Evolutionary conservation across 805 yeast species (phyloP), one percentile per base, ranked within the genome.

Genomic region (Metschnikowia matae): DNA sequence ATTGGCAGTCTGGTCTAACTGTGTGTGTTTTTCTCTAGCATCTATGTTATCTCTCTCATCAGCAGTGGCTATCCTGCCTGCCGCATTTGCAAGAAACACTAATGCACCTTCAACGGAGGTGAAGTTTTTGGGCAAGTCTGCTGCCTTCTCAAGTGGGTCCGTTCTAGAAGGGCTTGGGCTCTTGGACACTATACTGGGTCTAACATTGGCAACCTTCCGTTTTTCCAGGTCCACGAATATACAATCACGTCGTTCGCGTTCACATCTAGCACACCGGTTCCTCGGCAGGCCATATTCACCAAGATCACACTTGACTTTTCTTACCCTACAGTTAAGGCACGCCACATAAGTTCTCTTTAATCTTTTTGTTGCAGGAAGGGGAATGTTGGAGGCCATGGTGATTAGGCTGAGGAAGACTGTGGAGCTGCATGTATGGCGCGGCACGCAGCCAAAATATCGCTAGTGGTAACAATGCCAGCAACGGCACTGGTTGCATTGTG

Each of bases 231-330:
- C 76, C 7, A 74, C 78, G 62, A 87, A 82, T 14, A 84, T 83
- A 67, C 98, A 91, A 57, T 85, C 89, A 56, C 80, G 81, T 14
- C 95, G 74, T 62, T 91, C 97, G 40, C 97, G 75, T 53, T 78
- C 76, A 61, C 98, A 91, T 45, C 97, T 70, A 2, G 81, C 84
- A 73, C 98, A 91, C 3, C 95, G 94, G 4, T 81, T 82, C 41
- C 75, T 74, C 0, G 96, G 96, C 53, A 77, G 77, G 45, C 82
- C 85, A 6, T 83, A 80, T 8, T 84, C 81, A 2, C 96, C 96
- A 56, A 91, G 69, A 62, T 89, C 96, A 70, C 98, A 91, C 60
- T 83, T 83, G 40, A 89, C 88, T 61, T 91, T 92, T 39, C 96
- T 78, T 6, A 83, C 80, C 15, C 97, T 78, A 64, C 98, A 91